Percentiles rank a stretch among this genome's conserved stretches.
Evolutionary conservation across 73 alveolate species (phyloP).

Genomic region (Stentor coeruleus): DNA sequence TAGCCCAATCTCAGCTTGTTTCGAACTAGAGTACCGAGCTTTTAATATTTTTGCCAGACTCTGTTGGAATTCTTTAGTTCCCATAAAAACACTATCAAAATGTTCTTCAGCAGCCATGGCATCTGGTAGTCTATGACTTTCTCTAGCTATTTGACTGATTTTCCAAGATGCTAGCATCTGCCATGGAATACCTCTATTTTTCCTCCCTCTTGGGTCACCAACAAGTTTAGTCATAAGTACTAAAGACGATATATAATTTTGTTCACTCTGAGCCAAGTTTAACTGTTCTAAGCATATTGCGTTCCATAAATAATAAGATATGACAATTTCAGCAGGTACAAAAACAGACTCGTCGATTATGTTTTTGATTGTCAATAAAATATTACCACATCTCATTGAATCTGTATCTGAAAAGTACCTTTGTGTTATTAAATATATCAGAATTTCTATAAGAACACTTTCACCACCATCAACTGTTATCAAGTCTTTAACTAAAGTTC

Average conservation of each 20-base stretch:
- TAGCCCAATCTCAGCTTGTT: background rate
- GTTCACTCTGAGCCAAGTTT: conserved; percentile 50
- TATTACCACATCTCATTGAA: conserved; percentile 30
- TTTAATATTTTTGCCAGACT: background rate
- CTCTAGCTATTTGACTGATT: conserved; percentile 38
- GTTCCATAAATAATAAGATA: conserved; percentile 38
- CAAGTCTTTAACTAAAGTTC: conserved; percentile 49
- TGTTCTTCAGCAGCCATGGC: conserved; percentile 22
- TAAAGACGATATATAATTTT: conserved; percentile 43
- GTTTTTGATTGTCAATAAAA: conserved; percentile 40
- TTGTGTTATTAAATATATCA: conserved; percentile 32
- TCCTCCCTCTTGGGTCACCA: conserved; percentile 81
- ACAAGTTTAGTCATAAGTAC: conserved; percentile 33
- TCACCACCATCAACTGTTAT: conserved; percentile 55
- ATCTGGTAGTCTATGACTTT: background rate
- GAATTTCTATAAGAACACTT: conserved; percentile 50
- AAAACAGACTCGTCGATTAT: conserved; percentile 16
- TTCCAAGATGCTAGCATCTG: conserved; percentile 52
- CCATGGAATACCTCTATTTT: conserved; percentile 37
- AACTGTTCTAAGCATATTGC: conserved; percentile 52
- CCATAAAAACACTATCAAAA: conserved; percentile 20
- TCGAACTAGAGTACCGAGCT: background rate
- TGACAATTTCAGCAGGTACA: conserved; percentile 44
- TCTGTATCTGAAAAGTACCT: conserved; percentile 41
- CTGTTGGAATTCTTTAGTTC: conserved; percentile 18